Evolutionary conservation across 805 yeast genomes (phyloP).

Genomic region (Barnettozyma salicaria): DNA sequence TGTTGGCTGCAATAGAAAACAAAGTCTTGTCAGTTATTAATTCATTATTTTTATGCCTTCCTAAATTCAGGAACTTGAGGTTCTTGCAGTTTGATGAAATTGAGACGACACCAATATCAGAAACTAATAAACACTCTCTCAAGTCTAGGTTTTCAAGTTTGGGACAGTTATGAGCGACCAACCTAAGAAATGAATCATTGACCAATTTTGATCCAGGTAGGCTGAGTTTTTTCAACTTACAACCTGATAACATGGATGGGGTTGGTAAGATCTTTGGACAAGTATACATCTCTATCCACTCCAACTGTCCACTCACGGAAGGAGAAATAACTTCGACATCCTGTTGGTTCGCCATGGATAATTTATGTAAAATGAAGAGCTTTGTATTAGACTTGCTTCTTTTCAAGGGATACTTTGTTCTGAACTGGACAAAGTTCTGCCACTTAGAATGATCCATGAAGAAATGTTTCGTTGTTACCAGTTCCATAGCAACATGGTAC

Average conservation of each 20-base stretch:
- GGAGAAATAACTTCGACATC: conserved; percentile 45
- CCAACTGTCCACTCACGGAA: conserved; percentile 42
- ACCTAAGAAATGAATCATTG: conserved; percentile 51
- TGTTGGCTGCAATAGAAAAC: conserved; percentile 45
- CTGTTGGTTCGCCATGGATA: conserved; percentile 46
- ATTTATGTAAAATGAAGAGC: conserved; percentile 62
- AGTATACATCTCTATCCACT: conserved; percentile 75
- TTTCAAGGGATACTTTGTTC: conserved; percentile 10
- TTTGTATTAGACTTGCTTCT: conserved; percentile 28
- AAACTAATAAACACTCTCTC: conserved; percentile 74
- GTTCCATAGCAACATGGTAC: conserved; percentile 47
- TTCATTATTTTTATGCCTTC: conserved; percentile 66
- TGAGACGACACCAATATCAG: conserved; percentile 71
- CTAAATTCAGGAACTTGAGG: conserved; percentile 63
- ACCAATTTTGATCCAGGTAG: conserved; percentile 67
- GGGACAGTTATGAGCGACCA: conserved; percentile 51
- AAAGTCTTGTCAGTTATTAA: conserved; percentile 67
- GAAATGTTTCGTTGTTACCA: conserved; percentile 49
- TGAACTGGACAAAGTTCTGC: conserved; percentile 30
- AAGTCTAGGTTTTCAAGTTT: conserved; percentile 62
- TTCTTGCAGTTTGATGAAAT: conserved; percentile 55
- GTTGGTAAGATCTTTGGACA: conserved; percentile 70
- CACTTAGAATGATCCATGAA: conserved; percentile 47
- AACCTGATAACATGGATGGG: conserved; percentile 36
- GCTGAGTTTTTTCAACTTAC: conserved; percentile 36